Base-by-base conservation (phyloP, 2,329 filamentous ascomycete genomes). In the Acrocalymma vagum region DNA sequence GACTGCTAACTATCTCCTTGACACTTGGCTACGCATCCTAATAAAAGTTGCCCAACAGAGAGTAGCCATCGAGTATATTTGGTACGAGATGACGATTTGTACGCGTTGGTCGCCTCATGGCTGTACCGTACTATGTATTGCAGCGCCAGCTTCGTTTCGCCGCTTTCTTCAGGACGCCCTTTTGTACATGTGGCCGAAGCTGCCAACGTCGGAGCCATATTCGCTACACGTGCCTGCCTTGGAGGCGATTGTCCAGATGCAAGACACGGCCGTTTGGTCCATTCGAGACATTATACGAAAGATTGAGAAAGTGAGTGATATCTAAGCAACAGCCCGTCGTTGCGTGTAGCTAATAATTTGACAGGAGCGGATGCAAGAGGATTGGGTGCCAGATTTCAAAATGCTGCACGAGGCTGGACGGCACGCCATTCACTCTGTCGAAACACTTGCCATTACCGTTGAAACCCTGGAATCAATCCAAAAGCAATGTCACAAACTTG, bases 71-170 rank as follows among this genome's bases (percentile, higher is more conserved):
- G 41, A 26, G 11, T 57, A 57, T 22, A 39, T 22, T 1, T 57
- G 51, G 51, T 38, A 51, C 16, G 48, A 57, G 35, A 48, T 57
- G 48, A 57, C 51, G 9, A 53, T 57, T 21, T 47, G 33, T 15
- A 45, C 34, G 2, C 41, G 33, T 11, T 57, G 51, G 51, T 22
- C 18, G 9, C 8, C 31, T 3, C 9, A 30, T 2, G 8, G 22
- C 16, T 45, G 37, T 15, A 21, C 18, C 1, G 24, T 53, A 8
- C 29, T 55, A 1, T 55, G 53, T 28, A 48, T 48, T 17, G 51
- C 44, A 10, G 42, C 38, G 16, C 9, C 21, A 22, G 5, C 10
- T 3, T 10, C 24, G 10, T 55, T 57, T 20, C 25, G 31, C 13
- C 10, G 4, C 5, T 27, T 39, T 10, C 38, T 57, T 5, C 17